Evolutionary conservation across 2,329 filamentous ascomycete species (phyloP).

Genomic region (Coniochaeta pulveracea): DNA sequence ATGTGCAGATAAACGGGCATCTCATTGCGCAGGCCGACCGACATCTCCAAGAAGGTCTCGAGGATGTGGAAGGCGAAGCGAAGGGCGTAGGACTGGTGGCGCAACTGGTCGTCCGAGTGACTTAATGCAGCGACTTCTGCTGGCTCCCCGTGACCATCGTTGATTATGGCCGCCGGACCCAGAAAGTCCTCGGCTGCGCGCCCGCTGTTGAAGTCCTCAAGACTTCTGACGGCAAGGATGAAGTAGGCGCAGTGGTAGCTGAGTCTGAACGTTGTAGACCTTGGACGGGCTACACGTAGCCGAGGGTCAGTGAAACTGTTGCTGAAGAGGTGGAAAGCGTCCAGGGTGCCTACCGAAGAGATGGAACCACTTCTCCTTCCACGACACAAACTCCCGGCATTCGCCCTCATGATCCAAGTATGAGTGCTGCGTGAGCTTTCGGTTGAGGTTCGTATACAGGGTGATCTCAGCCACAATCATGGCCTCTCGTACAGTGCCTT

Average conservation of each 20-base stretch:
- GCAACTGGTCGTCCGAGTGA: too few relatives aligned
- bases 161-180: not conserved
- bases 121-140: too few relatives aligned
- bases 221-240: slow-evolving; percentile 4
- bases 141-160: too few relatives aligned
- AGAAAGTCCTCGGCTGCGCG: not conserved
- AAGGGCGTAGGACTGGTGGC: not conserved
- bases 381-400: slow-evolving; percentile 3
- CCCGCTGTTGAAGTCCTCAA: slow-evolving; percentile 4
- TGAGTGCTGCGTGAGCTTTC: slow-evolving; percentile 4
- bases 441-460: slow-evolving; percentile 3
- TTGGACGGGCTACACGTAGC: not conserved
- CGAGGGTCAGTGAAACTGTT: too few relatives aligned
- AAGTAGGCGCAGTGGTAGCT: slow-evolving; percentile 5
- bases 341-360: slow-evolving; percentile 1
- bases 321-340: not conserved
- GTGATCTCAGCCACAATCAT: slow-evolving; percentile 4
- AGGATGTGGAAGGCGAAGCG: slow-evolving; percentile 4
- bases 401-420: slow-evolving; percentile 3
- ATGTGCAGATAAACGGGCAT: slow-evolving; percentile 5
- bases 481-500: slow-evolving; percentile 3
- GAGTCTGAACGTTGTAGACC: slow-evolving; percentile 3
- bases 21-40: not conserved
- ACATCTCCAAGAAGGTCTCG: slow-evolving; percentile 5
- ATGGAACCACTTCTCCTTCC: slow-evolving; percentile 3